Evolutionary conservation across 1,284 basidiomycete species (phyloP).

Genomic region (Ganoderma leucocontextum): DNA sequence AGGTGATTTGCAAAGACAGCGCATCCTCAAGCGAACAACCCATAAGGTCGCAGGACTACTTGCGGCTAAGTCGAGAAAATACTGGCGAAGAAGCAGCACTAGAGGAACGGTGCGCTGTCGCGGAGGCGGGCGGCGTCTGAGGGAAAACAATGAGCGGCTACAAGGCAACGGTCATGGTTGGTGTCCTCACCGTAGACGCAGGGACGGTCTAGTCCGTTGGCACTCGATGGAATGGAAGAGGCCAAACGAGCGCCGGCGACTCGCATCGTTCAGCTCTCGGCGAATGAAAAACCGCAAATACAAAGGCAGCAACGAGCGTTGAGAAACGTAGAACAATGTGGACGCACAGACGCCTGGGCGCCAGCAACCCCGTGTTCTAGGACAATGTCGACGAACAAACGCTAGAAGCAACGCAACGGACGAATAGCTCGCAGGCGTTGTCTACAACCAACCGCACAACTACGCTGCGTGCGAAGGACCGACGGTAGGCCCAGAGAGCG

Average conservation of each 20-base stretch:
- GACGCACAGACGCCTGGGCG: neutral
- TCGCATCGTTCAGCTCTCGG: neutral
- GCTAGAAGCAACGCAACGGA: neutral
- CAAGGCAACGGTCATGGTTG: slow-evolving; percentile 1
- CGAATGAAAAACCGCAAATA: neutral
- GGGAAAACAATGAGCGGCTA: slow-evolving; percentile 13
- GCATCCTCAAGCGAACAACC: neutral
- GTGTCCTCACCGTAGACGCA: neutral
- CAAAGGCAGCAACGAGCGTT: neutral
- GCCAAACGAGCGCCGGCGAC: neutral
- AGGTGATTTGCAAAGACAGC: too few species aligned
- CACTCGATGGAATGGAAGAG: neutral
- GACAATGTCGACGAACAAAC: neutral
- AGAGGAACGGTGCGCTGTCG: slow-evolving; percentile 4
- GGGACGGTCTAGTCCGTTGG: neutral
- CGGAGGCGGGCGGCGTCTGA: slow-evolving; percentile 16
- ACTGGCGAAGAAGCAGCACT: neutral
- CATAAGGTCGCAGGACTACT: too few species aligned
- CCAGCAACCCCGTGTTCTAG: neutral
- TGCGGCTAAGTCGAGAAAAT: neutral
- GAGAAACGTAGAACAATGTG: neutral
- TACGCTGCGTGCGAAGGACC: neutral
- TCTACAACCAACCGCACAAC: neutral
- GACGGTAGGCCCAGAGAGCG: neutral
- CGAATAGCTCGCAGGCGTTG: neutral